These are phyloP conservation scores for Begonia masoniana DNA, from an alignment of 306 rosid genomes.

Conservation along the genomic window DNA sequence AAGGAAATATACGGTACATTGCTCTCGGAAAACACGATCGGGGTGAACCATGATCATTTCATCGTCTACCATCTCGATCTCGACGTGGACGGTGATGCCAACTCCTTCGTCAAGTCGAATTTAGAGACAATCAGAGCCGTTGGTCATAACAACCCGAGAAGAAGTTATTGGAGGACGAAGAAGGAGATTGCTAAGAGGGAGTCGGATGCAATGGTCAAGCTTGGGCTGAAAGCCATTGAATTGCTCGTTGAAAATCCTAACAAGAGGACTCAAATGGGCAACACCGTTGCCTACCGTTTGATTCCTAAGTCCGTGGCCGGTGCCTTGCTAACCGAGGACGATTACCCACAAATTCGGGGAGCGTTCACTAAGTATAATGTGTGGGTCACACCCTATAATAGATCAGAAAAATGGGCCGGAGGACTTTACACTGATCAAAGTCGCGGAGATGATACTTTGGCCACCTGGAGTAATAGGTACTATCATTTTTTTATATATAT, in stretches of 20 bases:
- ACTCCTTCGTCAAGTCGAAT: too few relatives aligned
- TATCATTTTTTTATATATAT: too few relatives aligned
- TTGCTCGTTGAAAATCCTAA: conserved; percentile 53
- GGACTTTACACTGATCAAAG: too few relatives aligned
- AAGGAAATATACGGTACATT: too few relatives aligned
- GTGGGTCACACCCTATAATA: conserved; percentile 78
- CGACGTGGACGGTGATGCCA: too few relatives aligned
- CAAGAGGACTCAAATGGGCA: conserved; percentile 47
- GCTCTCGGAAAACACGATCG: too few relatives aligned
- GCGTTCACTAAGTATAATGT: conserved; percentile 62
- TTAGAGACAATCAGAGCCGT: too few relatives aligned
- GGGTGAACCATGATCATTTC: too few relatives aligned
- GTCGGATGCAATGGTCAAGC: conserved; percentile 39
- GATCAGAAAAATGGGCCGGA: conserved; percentile 78
- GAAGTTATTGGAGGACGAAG: conserved; percentile 66
- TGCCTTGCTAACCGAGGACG: conserved; percentile 47
- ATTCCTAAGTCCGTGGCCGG: conserved; percentile 33
- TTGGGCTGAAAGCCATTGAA: conserved; percentile 52
- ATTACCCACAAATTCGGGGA: conserved; percentile 59
- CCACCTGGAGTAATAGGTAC: too few relatives aligned
- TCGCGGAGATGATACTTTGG: too few relatives aligned
- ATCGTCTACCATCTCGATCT: too few relatives aligned
- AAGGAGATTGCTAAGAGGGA: conserved; percentile 42
- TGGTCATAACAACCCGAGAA: too few relatives aligned
- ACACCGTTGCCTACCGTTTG: conserved; percentile 63